Base-by-base conservation (phyloP, 1,139 yeast genomes). In the Kazachstania sp. region DNA sequence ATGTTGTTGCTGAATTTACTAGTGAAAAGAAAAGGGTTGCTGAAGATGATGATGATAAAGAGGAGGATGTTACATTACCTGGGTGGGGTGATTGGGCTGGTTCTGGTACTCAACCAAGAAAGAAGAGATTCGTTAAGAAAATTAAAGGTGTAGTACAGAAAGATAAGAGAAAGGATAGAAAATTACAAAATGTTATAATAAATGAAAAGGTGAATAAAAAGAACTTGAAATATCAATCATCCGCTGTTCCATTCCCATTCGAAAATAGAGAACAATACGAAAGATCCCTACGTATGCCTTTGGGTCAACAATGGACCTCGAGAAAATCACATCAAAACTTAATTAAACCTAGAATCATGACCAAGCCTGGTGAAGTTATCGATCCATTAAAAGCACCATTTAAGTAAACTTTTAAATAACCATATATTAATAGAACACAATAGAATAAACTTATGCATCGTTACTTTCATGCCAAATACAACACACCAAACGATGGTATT, bases 281-380 rank as follows among this genome's bases (percentile, higher is more conserved):
- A 67, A 78, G 95, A 63, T 82, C 95, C 3, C 72, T 92, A 59
- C 78, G 95, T 63, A 84, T 88, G 88, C 97, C 98, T n/a, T 72
- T 92, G 52, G 98, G 98, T 31, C 95, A 86, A 67, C 96, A 92
- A 70, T 92, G 97, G 97, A 81, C 94, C 4, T 78, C 95, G 12
- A 79, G 88, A 60, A 85, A 80, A 47, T 81, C 95, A 2, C 95
- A 86, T 70, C 95, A 88, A 71, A 79, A 79, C 63, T 71, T 86
- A 57, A 86, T 94, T 50, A 88, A 86, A 79, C 98, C 98, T 42
- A 76, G 86, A 60, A 81, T 92, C 41, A 74, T 86, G 54, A 82
- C 86, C 49, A 88, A 88, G 67, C 88, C 86, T 57, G 97, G 97
- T 60, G 74, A 78, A 49, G 92, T 90, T 45, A 86, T 92, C 55